Evolutionary conservation across 257 asterid species (phyloP), one percentile per base, ranked within the genome.

Genomic region (Capsicum baccatum): DNA sequence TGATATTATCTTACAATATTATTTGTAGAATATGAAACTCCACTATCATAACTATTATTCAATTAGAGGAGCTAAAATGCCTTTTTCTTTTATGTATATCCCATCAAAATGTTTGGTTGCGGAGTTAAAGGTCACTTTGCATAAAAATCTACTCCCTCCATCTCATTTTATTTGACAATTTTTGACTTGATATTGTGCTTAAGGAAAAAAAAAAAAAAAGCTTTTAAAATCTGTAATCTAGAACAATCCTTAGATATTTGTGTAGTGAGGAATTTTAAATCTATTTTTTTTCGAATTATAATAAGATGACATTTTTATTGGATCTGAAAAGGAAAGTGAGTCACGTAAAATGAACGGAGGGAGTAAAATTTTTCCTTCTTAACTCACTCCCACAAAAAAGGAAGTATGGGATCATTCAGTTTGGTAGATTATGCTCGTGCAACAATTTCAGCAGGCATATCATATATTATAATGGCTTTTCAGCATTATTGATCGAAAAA

Each of bases 51-150:
- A 1, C 13, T 37, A 8, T 68, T 37, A 14, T 6, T 2, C 6
- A 6, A 1, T 54, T 6, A 57, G 3, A 6, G 9, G 63, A 6
- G n/a, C 48, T 44, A 44, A 44, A 44, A 44, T 44, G 48, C 7
- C 48, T 54, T 26, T 26, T 26, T 26, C 33, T 26, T 26, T 26
- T 26, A 26, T 26, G 3, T 11, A 10, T 54, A 10, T 54, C 15
- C 15, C 6, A 54, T 21, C 70, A 10, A 54, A 39, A 63, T 84
- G 80, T 74, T 80, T 87, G 85, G 89, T 84, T 10, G 84, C 81
- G 80, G 81, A 64, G 48, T 44, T 10, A 5, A 76, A 76, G 59
- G 48, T 56, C 39, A 4, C 60, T 37, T 6, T 81, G 26, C 16
- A 13, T 19, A 16, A 16, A 63, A 16, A 50, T 2, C 54, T 79